Evolutionary conservation across 257 asterid genomes (phyloP), one percentile per base, ranked within the genome.

Genomic region (Solanum chilense): DNA sequence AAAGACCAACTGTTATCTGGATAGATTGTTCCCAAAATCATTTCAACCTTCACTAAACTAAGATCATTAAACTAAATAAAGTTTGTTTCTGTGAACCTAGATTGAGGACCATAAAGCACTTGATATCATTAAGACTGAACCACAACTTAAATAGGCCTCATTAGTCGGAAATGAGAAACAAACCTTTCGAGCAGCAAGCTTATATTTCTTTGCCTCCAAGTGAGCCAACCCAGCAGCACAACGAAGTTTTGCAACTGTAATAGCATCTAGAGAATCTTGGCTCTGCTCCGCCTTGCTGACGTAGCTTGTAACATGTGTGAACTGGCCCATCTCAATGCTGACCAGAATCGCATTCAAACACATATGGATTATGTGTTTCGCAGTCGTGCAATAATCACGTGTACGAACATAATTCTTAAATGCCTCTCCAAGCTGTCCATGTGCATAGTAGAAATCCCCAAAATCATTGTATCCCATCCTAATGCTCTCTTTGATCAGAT

Each of bases 151-250:
- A 52, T 31, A 49, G 12, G 85, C 69, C 20, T 49, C 83, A 42
- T 41, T 42, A 42, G 20, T 29, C 20, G 49, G 29, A 29, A 80
- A 47, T 11, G 3, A 29, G 64, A 27, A 69, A 64, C 96, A 87
- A 85, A 96, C 99, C 99, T 95, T 97, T 74, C 99, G 95, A 88
- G 99, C 99, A 91, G 99, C 98, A 87, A 92, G 98, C 91, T 97
- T 97, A 90, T 97, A 97, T 82, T 96, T 94, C 87, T 83, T 94
- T 86, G 95, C 90, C 87, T 96, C 99, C 64, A 97, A 89, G 83
- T 95, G 93, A 49, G 99, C 97, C 92, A 97, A 92, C 70, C 99
- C 99, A 88, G 98, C 97, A 81, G 99, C 98, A 89, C 98, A 93
- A 58, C 93, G 92, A 80, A 97, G 91, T 87, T 97, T 96, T 86